phyloP scores from a whole-genome alignment of 768 basidiomycete species.

The Clitopilus passeckerianus region DNA sequence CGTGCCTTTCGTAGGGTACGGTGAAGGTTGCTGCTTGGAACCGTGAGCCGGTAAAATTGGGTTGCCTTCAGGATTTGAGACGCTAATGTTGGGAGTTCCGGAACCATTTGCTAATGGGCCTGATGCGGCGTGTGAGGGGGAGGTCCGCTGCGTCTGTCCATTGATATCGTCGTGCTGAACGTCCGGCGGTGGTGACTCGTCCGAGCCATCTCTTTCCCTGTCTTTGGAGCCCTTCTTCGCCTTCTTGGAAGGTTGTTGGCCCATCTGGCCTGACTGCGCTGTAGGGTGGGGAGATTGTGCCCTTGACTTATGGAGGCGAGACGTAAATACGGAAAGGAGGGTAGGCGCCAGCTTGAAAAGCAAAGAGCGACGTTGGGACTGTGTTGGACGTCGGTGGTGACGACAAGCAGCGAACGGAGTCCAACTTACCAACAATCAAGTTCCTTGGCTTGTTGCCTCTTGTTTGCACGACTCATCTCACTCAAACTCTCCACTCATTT shows the following conservation, averaged over 20 bases:
- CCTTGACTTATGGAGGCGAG: slow-evolving; percentile 67
- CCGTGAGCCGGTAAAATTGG: slow-evolving; percentile 17
- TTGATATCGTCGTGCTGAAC: slow-evolving; percentile 32
- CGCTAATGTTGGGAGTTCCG: slow-evolving; percentile 34
- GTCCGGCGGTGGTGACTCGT: slow-evolving; percentile 33
- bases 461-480: slow-evolving; percentile 12
- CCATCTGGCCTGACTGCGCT: slow-evolving; percentile 57
- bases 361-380: slow-evolving; percentile 9
- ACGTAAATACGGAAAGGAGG: slow-evolving; percentile 71
- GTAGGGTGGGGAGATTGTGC: slow-evolving; percentile 67
- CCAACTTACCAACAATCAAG: slow-evolving; percentile 6
- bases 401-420: slow-evolving; percentile 6
- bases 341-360: slow-evolving; percentile 72
- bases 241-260: slow-evolving; percentile 84
- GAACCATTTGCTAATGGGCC: slow-evolving; percentile 24
- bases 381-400: slow-evolving; percentile 2
- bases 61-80: slow-evolving; percentile 37
- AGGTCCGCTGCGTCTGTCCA: slow-evolving; percentile 33
- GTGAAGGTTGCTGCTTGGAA: slow-evolving; percentile 28
- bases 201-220: slow-evolving; percentile 50
- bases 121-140: slow-evolving; percentile 37
- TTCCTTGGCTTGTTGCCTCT: slow-evolving; percentile 11
- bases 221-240: slow-evolving; percentile 68
- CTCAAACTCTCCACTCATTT: neutral
- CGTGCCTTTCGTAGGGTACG: slow-evolving; percentile 25